These are phyloP conservation scores for Rosa lucieae DNA, from an alignment of 306 rosid genomes.

Conservation along the genomic window DNA sequence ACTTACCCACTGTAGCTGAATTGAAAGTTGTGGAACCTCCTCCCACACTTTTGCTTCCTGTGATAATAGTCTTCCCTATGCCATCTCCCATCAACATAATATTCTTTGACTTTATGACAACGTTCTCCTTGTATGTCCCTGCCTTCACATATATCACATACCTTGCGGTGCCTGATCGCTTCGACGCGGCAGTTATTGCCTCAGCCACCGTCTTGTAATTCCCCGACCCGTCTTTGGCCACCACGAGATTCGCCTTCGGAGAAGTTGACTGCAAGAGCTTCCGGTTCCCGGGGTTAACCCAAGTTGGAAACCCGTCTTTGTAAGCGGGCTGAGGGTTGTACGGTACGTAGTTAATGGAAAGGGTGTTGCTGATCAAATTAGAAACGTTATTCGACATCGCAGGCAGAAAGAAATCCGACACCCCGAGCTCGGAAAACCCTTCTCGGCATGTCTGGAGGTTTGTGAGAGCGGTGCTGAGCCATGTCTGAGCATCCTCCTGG, in stretches of 20 bases:
- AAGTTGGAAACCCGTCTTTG: slow-evolving; percentile 57
- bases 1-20: slow-evolving; percentile 89
- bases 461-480: slow-evolving; percentile 79
- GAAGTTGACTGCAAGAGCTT: slow-evolving; percentile 63
- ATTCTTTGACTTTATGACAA: slow-evolving; percentile 49
- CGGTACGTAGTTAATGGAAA: slow-evolving; percentile 53
- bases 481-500: slow-evolving; percentile 53
- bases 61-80: slow-evolving; percentile 68
- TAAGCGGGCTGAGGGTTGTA: slow-evolving; percentile 5
- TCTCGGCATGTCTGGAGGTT: slow-evolving; percentile 68
- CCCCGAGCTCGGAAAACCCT: slow-evolving; percentile 64
- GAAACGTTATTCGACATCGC: slow-evolving; percentile 61
- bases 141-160: slow-evolving; percentile 75
- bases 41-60: slow-evolving; percentile 89
- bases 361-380: slow-evolving; percentile 51
- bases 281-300: slow-evolving; percentile 73
- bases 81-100: slow-evolving; percentile 88
- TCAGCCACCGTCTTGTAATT: slow-evolving; percentile 47
- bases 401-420: slow-evolving; percentile 34
- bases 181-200: slow-evolving; percentile 52
- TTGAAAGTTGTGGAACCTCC: slow-evolving; percentile 77
- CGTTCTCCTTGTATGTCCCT: slow-evolving; percentile 69
- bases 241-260: slow-evolving; percentile 53
- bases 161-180: slow-evolving; percentile 48
- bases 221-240: slow-evolving; percentile 81